These are phyloP conservation scores for Silene vulgaris DNA, from an alignment of 179 eudicot genomes.

Conservation along the genomic window DNA sequence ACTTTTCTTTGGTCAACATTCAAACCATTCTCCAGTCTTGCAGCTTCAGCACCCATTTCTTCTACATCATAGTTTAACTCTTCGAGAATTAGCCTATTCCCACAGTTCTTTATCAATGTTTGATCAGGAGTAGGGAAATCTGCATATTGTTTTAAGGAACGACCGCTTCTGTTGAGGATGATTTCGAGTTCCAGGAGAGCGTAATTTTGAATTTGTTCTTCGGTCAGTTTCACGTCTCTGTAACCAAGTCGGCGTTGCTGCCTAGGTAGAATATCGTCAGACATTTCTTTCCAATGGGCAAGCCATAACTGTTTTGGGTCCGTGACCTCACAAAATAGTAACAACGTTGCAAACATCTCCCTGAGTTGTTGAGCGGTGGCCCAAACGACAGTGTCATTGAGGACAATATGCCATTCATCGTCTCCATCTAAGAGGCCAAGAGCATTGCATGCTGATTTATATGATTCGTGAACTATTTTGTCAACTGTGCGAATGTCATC, in stretches of 20 bases:
- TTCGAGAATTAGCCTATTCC: neutral
- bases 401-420: neutral
- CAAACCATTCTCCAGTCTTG: too few relatives aligned
- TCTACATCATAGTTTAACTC: conserved; percentile 1
- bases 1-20: too few relatives aligned
- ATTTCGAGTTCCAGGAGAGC: neutral
- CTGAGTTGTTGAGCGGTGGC: neutral
- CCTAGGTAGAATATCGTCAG: neutral
- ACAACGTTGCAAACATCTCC: conserved; percentile 11
- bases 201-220: neutral
- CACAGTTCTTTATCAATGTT: neutral
- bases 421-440: neutral
- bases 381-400: neutral
- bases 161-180: neutral
- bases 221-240: neutral
- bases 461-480: neutral
- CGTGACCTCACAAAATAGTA: neutral
- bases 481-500: neutral
- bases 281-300: neutral
- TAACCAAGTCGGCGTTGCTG: neutral
- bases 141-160: neutral
- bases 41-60: too few relatives aligned
- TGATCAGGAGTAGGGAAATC: neutral
- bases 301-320: neutral
- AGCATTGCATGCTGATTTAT: neutral